Base-by-base conservation (phyloP, 371 early-diverging fungal species). In the Rhizomucor miehei region DNA sequence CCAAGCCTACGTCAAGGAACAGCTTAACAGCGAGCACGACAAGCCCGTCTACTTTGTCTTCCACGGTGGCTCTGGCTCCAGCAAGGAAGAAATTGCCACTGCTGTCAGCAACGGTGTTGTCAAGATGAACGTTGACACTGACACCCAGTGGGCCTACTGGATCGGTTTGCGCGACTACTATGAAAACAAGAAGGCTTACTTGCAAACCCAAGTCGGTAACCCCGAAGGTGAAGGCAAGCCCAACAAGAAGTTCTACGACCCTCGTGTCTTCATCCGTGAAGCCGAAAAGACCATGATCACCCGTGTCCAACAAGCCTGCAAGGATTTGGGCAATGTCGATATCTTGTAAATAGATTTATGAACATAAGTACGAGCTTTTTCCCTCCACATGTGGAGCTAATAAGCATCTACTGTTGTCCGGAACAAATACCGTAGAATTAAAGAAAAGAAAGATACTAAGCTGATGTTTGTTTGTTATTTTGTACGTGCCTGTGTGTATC, bases 171-270 rank as follows among this genome's bases (percentile, higher is more conserved):
- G 79, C 38, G 73, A 86, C 60, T 90, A 84, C 68, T 86, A 87
- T 62, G 80, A 87, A 57, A 54, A 51, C 57, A 80, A 89, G 76
- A 81, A 86, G 78, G 87, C 53, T 46, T 90, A 93, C 65, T 84
- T 94, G 53, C 87, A 91, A 79, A 64, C 78, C 34, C 94, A 94
- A 80, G 91, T 94, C 57, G 94, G 94, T 56, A 93, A 94, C 79
- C 93, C 93, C 57, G 93, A 92, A 50, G 94, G 93, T 56, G 78
- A 77, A 11, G 83, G 79, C 79, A 92, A 92, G 83, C 94, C 94
- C 69, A 94, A 93, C 87, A 94, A 94, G 89, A 94, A 94, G 81
- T 82, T 81, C 77, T 93, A 94, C 71, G 94, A 94, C 66, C 94
- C 94, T 44, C 89, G 94, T 67, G 90, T 89, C 65, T 94, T 85